A percentile compares a stretch with the other conserved stretches of the same genome.
Conservation (phyloP, 1,284 basidiomycete genomes). For the Trichosporon asahii region DNA sequence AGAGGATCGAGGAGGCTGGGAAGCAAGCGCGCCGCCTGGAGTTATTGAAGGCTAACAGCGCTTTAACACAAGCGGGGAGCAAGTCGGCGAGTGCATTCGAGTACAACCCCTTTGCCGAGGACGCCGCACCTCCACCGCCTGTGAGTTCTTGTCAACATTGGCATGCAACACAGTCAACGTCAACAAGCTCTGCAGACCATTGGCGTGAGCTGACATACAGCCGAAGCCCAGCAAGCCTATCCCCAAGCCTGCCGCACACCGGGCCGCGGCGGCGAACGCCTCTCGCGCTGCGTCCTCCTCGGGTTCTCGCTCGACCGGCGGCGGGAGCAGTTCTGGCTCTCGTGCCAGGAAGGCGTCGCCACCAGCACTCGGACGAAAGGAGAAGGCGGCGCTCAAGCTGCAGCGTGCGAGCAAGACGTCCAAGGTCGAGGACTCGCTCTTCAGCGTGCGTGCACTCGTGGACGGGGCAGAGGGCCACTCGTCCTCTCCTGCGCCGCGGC, state of each 20-base stretch:
- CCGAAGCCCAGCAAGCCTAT: constrained; percentile 1
- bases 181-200: not conserved
- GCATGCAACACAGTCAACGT: not conserved
- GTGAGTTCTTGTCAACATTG: constrained; percentile 14
- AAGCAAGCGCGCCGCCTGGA: constrained; percentile 40
- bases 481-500: not conserved
- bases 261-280: not conserved
- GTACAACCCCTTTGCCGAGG: constrained; percentile 48
- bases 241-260: not conserved
- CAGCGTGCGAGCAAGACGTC: constrained; percentile 5
- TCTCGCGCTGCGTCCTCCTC: not conserved
- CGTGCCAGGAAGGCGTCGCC: constrained; percentile 21
- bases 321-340: not conserved
- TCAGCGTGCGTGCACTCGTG: constrained; percentile 39
- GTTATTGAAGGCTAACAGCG: constrained; percentile 41
- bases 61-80: constrained; percentile 24
- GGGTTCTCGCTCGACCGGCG: not conserved
- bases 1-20: constrained; percentile 36
- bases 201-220: not conserved
- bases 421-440: constrained; percentile 24
- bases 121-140: constrained; percentile 22
- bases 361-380: constrained; percentile 37
- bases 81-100: constrained; percentile 17
- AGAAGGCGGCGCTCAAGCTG: constrained; percentile 27
- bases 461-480: constrained; percentile 22